Evolutionary conservation across 2,329 filamentous ascomycete genomes (phyloP).

Genomic region (Keithomyces neogunnii): DNA sequence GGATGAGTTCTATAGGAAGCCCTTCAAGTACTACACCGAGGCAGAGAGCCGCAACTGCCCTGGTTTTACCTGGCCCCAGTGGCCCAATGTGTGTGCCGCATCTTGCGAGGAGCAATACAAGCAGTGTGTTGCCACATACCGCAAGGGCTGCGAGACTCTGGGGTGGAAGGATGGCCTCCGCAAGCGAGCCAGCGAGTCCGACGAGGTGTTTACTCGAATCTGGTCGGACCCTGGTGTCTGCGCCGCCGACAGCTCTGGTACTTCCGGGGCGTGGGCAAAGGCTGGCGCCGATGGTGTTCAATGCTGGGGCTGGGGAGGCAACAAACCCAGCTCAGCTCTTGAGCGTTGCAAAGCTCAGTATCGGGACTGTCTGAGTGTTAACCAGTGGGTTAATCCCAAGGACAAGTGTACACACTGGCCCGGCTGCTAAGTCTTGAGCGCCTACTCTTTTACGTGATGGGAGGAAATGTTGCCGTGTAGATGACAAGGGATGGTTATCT

Average conservation of each 20-base stretch:
- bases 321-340: conserved; percentile 21
- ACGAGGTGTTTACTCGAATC: conserved; percentile 15
- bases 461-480: neutral
- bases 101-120: conserved; percentile 46
- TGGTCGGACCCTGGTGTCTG: conserved; percentile 6
- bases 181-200: conserved; percentile 16
- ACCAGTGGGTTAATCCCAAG: conserved; percentile 27
- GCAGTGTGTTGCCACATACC: conserved; percentile 39
- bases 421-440: conserved; percentile 11
- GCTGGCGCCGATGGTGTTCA: conserved; percentile 6
- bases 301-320: conserved; percentile 21
- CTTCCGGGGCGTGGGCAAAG: conserved; percentile 7
- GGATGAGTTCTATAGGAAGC: conserved; percentile 30
- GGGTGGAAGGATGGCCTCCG: conserved; percentile 17
- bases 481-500: neutral
- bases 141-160: conserved; percentile 34
- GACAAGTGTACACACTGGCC: conserved; percentile 33
- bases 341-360: conserved; percentile 42
- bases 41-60: conserved; percentile 33
- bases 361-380: conserved; percentile 35
- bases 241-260: conserved; percentile 1
- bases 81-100: conserved; percentile 36
- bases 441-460: neutral
- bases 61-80: conserved; percentile 30
- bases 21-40: conserved; percentile 45